Evolutionary conservation across 2,329 filamentous ascomycete species (phyloP).

Genomic region (Nemania sp.): DNA sequence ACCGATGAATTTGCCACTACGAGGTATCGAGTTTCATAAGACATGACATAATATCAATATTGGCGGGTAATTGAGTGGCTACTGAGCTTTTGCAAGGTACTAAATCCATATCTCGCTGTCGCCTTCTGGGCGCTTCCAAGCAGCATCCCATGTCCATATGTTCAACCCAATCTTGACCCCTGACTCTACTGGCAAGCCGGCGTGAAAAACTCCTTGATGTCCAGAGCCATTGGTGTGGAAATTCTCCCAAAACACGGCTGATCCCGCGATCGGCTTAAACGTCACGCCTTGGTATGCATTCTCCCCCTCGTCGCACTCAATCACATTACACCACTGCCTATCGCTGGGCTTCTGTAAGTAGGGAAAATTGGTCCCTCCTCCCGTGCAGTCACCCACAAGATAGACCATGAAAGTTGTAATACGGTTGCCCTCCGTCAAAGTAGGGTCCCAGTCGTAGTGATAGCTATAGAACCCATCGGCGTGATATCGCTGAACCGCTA

Average conservation of each 20-base stretch:
- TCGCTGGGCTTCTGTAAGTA: constrained; percentile 3
- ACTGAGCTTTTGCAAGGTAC: too few relatives aligned
- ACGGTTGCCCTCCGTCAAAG: constrained; percentile 1
- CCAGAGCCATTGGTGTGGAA: constrained; percentile 17
- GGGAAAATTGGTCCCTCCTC: constrained; percentile 22
- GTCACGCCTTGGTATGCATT: constrained; percentile 14
- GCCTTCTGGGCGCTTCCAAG: constrained; percentile 3
- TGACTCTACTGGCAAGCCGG: constrained; percentile 15
- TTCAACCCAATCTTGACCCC: constrained; percentile 20
- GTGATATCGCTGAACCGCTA: constrained; percentile 12
- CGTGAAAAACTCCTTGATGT: constrained; percentile 11
- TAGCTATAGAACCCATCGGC: constrained; percentile 19
- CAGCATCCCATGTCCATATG: constrained; percentile 15
- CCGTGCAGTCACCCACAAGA: constrained; percentile 15
- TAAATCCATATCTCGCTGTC: too few relatives aligned
- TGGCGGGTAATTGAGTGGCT: too few relatives aligned
- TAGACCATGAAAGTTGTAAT: constrained; percentile 19
- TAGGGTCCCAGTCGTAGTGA: constrained; percentile 15
- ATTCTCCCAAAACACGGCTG: constrained; percentile 22
- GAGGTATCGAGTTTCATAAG: too few relatives aligned
- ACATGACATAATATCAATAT: too few relatives aligned
- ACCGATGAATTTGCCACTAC: too few relatives aligned
- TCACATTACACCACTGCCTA: constrained; percentile 17
- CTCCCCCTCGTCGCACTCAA: constrained; percentile 14
- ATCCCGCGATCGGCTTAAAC: constrained; percentile 20